These are phyloP conservation scores for Pyronema omphalodes DNA, from an alignment of 495 filamentous ascomycete genomes.

Conservation along the genomic window DNA sequence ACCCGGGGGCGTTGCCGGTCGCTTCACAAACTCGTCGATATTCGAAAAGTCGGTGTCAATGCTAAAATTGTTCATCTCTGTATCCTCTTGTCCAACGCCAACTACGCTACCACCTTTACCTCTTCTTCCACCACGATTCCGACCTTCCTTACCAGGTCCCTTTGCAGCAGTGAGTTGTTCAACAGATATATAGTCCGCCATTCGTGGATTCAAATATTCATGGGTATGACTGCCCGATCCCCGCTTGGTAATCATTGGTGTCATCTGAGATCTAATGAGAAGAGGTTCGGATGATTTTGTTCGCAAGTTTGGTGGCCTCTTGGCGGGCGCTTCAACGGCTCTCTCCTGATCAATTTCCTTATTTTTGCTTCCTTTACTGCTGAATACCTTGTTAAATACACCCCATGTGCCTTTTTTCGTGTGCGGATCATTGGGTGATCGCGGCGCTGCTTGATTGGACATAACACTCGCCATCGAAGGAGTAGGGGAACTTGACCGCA, in stretches of 20 bases:
- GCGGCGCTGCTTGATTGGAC: conserved; percentile 18
- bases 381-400: conserved; percentile 10
- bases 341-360: not conserved
- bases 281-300: conserved; percentile 1
- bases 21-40: conserved; percentile 16
- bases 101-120: not conserved
- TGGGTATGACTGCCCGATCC: conserved; percentile 7
- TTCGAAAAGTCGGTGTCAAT: conserved; percentile 20
- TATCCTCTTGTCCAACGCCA: not conserved
- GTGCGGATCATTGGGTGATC: conserved; percentile 17
- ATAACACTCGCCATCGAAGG: conserved; percentile 23
- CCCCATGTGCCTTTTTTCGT: conserved; percentile 12
- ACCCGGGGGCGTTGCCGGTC: conserved; percentile 6
- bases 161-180: conserved; percentile 11
- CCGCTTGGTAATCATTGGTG: conserved; percentile 12
- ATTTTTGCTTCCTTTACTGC: conserved; percentile 2
- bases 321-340: not conserved
- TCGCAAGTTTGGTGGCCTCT: not conserved
- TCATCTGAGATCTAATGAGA: not conserved
- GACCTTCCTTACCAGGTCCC: conserved; percentile 4
- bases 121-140: not conserved
- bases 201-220: conserved; percentile 17
- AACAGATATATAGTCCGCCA: conserved; percentile 14
- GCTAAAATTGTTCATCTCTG: conserved; percentile 7
- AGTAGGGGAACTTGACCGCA: conserved; percentile 21